These are phyloP conservation scores for Peronosclerospora sorghi DNA, from an alignment of 352 stramenopile species.

Conservation along the genomic window DNA sequence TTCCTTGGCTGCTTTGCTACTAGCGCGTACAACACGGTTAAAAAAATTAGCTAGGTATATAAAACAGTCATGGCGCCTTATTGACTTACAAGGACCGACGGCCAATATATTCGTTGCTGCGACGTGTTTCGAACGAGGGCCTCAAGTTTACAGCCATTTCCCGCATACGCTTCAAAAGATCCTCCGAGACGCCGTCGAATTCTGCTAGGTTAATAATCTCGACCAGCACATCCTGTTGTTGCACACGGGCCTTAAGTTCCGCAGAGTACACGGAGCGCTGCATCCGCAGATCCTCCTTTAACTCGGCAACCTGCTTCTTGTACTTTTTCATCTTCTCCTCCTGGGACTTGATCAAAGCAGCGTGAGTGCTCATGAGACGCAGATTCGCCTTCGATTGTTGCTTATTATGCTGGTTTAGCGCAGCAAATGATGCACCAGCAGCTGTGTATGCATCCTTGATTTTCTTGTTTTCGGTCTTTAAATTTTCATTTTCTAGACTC, in stretches of 20 bases:
- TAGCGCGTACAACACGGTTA: slow-evolving; percentile 3
- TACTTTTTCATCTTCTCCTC: slow-evolving; percentile 88
- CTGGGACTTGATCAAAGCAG: slow-evolving; percentile 76
- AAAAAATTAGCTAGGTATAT: slow-evolving; percentile 4
- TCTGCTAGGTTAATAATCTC: slow-evolving; percentile 44
- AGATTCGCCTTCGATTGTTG: slow-evolving; percentile 88
- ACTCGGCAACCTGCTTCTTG: slow-evolving; percentile 70
- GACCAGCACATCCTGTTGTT: slow-evolving; percentile 24
- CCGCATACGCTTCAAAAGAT: slow-evolving; percentile 42
- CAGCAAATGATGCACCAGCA: slow-evolving; percentile 85
- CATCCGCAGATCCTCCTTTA: slow-evolving; percentile 77
- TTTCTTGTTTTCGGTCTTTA: slow-evolving; percentile 83
- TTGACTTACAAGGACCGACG: slow-evolving; percentile 22
- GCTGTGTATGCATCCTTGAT: slow-evolving; percentile 90
- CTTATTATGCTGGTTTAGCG: slow-evolving; percentile 90
- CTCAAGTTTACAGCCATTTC: slow-evolving; percentile 56
- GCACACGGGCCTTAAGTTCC: slow-evolving; percentile 56
- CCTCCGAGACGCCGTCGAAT: slow-evolving; percentile 32
- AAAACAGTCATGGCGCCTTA: not conserved
- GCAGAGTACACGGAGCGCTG: slow-evolving; percentile 70
- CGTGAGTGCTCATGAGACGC: slow-evolving; percentile 83
- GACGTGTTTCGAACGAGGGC: slow-evolving; percentile 41
- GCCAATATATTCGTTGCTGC: slow-evolving; percentile 15
- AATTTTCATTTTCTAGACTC: slow-evolving; percentile 64
- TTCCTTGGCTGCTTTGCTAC: slow-evolving; percentile 11